These are phyloP conservation scores for Diversispora epigaea DNA, from an alignment of 192 early-diverging fungal species.

Conservation along the genomic window DNA sequence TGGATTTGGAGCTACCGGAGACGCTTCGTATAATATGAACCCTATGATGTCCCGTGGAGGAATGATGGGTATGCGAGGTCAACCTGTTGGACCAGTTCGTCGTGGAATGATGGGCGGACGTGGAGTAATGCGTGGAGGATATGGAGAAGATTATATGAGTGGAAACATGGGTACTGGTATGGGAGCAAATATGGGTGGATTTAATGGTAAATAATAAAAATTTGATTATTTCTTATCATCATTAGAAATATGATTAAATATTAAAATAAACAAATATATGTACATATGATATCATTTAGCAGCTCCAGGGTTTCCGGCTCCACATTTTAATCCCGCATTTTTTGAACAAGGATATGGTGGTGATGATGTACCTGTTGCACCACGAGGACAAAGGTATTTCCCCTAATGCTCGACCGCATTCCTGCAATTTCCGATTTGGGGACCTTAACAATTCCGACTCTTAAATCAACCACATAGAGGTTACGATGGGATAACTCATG, in stretches of 20 bases:
- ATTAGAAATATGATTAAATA: too few species aligned
- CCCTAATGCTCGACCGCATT: neutral
- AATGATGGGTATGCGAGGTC: slow-evolving; percentile 38
- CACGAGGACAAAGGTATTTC: slow-evolving; percentile 33
- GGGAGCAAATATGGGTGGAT: slow-evolving; percentile 13
- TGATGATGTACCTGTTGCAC: slow-evolving; percentile 31
- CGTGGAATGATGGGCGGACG: slow-evolving; percentile 29
- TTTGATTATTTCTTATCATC: neutral
- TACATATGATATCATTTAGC: neutral
- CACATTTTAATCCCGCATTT: slow-evolving; percentile 48
- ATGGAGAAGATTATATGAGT: slow-evolving; percentile 26
- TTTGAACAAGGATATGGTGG: slow-evolving; percentile 38
- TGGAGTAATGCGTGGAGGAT: slow-evolving; percentile 34
- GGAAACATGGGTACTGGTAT: neutral
- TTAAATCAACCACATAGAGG: slow-evolving; percentile 17
- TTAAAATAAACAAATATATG: neutral
- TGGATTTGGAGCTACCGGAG: slow-evolving; percentile 24
- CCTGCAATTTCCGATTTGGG: neutral
- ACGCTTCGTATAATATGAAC: slow-evolving; percentile 16
- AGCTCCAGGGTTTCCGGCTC: slow-evolving; percentile 36
- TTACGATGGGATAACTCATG: slow-evolving; percentile 16
- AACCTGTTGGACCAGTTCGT: slow-evolving; percentile 19
- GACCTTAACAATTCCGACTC: slow-evolving; percentile 2
- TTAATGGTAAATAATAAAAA: neutral
- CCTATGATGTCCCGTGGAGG: slow-evolving; percentile 25